Evolutionary conservation across 352 stramenopile genomes (phyloP), one percentile per base, ranked within the genome.

Genomic region (Phytophthora agathidicida): DNA sequence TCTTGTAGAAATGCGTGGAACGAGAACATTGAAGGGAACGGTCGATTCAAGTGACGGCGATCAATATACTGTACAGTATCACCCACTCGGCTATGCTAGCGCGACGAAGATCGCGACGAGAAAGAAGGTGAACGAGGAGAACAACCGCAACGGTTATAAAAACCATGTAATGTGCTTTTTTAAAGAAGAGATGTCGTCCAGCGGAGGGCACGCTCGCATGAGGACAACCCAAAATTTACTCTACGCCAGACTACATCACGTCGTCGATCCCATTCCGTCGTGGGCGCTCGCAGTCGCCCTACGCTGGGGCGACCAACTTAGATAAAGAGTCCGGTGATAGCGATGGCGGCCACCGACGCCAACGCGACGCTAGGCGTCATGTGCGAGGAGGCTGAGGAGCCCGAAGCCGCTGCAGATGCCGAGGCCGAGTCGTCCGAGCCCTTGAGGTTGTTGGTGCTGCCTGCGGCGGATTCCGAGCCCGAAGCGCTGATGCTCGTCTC

Each of bases 241-340:
- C 45, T 65, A 69, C 45, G 36, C 45, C 52, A 53, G 45, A 64
- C 37, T 53, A 64, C 44, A 59, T 39, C 45, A 55, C 58, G 31
- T 52, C 38, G 20, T 60, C 32, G 22, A 56, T 63, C 52, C 61
- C 61, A 60, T 66, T 70, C 48, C 48, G 41, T 66, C 47, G 54
- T 70, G 60, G 53, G 60, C 26, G n/a, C n/a, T n/a, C n/a, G 42
- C 17, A 32, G 30, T 23, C 38, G 47, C 54, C 51, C 26, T 47
- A 54, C 37, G 31, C 17, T 19, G 7, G 16, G 22, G 32, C 38
- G 31, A 66, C 27, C 13, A 43, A 22, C 51, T 68, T 65, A 73
- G 51, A 73, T 53, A 65, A 73, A 69, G 41, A 69, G 42, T 60
- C 51, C 59, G 28, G 52, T 61, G 30, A 73, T 65, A 23, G 36